Evolutionary conservation across 441 rosid genomes (phyloP), one percentile per base, ranked within the genome.

Genomic region (Adansonia grandidieri): DNA sequence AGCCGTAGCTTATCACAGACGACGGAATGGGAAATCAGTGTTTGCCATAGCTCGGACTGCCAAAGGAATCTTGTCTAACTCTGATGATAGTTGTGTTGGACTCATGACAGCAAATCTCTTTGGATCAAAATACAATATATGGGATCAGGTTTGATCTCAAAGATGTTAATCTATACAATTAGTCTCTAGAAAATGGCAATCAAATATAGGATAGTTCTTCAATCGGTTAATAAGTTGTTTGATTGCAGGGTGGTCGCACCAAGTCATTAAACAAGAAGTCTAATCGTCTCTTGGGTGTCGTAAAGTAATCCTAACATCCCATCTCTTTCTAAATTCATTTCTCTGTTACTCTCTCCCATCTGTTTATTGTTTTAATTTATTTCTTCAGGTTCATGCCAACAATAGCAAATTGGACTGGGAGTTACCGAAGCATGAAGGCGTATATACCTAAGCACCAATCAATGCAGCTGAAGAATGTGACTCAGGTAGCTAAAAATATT

Each of bases 91-190:
- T 80, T 93, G 84, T 62, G 80, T 91, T 15, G 98, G 99, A 48
- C 85, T 77, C 10, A 83, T 91, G 81, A 92, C 93, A 17, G 91
- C 99, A 68, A 95, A 93, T 84, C 89, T 95, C 83, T 75, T 93
- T 82, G 98, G 98, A 74, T 91, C 98, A 57, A 92, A 91, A 77
- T 95, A 93, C 86, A 89, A 82, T 75, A 89, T 93, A 64, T 91
- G 95, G 94, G 88, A 91, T 80, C 94, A 91, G 95, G 94, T 91
- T 58, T 70, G 51, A 57, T n/a, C 72, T 61, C 57, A 22, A 47
- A 19, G 53, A 61, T 11, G 28, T 54, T 17, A 72, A 54, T 32
- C 10, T 56, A 24, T 14, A 63, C 42, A 10, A 61, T 10, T 7
- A 8, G 40, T 61, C 74, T 63, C 37, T 54, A 65, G 68, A 17